Base-by-base conservation (phyloP, 352 stramenopile genomes). In the Pythium coloratum region DNA sequence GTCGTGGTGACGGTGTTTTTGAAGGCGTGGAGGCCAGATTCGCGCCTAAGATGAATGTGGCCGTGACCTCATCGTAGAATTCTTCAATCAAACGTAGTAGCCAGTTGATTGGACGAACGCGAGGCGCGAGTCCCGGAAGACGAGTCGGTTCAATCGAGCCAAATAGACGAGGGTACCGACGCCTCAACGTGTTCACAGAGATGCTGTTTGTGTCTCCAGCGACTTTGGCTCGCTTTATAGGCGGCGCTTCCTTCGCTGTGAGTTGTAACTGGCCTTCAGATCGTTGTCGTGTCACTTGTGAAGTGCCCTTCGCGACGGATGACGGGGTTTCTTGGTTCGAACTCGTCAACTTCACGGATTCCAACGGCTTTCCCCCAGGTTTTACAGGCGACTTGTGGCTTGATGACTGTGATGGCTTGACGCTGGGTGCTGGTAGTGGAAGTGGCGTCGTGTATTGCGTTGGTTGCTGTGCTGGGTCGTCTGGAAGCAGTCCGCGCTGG, bases 21-120 rank as follows among this genome's bases (percentile, higher is more conserved):
- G 36, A 14, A 36, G 24, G 16, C 12, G 28, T 33, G 8, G n/a
- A 46, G 14, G 13, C 46, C 12, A 24, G 56, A 8, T 51, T 63
- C 12, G 33, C 14, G 24, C 58, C 63, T 2, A 67, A 16, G 9
- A 77, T 7, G 55, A 77, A 60, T 0, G 38, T 42, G 0, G 83
- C 73, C 0, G 72, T 66, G 10, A 89, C 58, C 4, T 67, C 75
- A 26, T 90, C 86, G 72, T 90, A 94, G 12, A 94, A 55, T 9
- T 80, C 78, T 46, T 92, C 86, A 10, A 92, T 72, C 36, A 86
- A 69, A 24, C 72, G 76, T 2, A 94, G 57, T 7, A 94, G 50
- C 86, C 84, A 94, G 55, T 76, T 80, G 55, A 90, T 73, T 0
- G 79, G 78, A 0, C 86, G 82, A 44, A 70, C 34, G 14, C 81